Conservation (phyloP, 1,139 yeast species). For the Saccharomyces hybrid region DNA sequence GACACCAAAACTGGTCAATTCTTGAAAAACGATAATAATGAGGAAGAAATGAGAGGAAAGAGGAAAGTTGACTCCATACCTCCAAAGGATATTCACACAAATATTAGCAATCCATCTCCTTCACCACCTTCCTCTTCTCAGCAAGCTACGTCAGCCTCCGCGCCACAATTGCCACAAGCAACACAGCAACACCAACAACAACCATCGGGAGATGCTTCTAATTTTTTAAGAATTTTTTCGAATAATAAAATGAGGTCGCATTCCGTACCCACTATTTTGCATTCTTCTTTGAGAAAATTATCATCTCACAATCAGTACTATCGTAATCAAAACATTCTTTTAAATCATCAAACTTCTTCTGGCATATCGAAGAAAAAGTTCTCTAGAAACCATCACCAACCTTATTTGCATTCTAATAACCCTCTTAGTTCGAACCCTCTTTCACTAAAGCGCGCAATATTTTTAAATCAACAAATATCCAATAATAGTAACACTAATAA, state of each 20-base stretch:
- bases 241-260: constrained; percentile 20
- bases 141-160: not conserved
- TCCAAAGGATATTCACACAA: not conserved
- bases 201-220: not conserved
- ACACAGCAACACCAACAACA: not conserved
- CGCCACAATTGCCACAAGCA: not conserved
- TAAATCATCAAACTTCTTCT: not conserved
- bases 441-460: not conserved
- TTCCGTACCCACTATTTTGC: constrained; percentile 31
- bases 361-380: not conserved
- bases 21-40: constrained; percentile 7
- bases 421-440: not conserved
- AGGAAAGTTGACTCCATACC: not conserved
- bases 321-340: not conserved
- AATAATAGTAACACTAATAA: not conserved
- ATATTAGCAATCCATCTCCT: not conserved
- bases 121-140: not conserved
- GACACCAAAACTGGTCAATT: constrained; percentile 30
- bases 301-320: constrained; percentile 3
- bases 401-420: not conserved
- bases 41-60: not conserved
- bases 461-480: constrained; percentile 2
- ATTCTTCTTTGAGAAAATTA: constrained; percentile 26
- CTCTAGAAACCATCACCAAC: not conserved
- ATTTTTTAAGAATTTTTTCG: not conserved